Evolutionary conservation across 2,329 filamentous ascomycete species (phyloP), one percentile per base, ranked within the genome.

Genomic region (Westerdykella sp.): DNA sequence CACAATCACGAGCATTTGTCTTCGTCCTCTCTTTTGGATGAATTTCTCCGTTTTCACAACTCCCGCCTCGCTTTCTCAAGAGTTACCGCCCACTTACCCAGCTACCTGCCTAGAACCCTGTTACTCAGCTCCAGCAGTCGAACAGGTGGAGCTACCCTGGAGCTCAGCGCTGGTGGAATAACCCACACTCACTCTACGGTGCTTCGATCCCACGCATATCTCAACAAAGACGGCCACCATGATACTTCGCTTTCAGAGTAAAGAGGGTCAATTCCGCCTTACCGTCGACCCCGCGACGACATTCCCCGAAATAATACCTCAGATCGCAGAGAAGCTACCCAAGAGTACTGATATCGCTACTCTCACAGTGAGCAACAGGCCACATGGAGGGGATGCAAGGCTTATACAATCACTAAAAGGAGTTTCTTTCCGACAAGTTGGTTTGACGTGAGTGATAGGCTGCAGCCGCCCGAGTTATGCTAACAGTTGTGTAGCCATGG

Each of bases 221-320:
- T 12, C 16, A 36, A 16, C 43, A 9, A 5, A 25, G 25, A 28
- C 25, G 11, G 4, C 11, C 25, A 45, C 39, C 47, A 95, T 95
- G 81, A 77, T 95, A 61, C 75, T 96, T 44, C 81, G 90, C 67
- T 86, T 95, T 56, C 84, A 90, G 59, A 89, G 89, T 65, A 88
- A 87, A 51, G 89, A 96, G 72, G 93, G 93, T 72, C 93, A 93
- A 76, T 84, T 90, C 69, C 85, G 93, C 56, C 75, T 97, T 59
- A 86, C 77, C 40, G 79, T 94, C 54, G 83, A 90, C 56, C 79
- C 83, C 40, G 76, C 78, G 34, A 82, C 86, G 50, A 82, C 83
- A 0, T 95, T 97, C 65, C 63, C 73, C 15, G 71, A 76, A 7
- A 69, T 83, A 22, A 64, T 77, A 12, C 66, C 66, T 13, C 62